Base-by-base conservation (phyloP, 495 filamentous ascomycete species). In the Xylaria flabelliformis region DNA sequence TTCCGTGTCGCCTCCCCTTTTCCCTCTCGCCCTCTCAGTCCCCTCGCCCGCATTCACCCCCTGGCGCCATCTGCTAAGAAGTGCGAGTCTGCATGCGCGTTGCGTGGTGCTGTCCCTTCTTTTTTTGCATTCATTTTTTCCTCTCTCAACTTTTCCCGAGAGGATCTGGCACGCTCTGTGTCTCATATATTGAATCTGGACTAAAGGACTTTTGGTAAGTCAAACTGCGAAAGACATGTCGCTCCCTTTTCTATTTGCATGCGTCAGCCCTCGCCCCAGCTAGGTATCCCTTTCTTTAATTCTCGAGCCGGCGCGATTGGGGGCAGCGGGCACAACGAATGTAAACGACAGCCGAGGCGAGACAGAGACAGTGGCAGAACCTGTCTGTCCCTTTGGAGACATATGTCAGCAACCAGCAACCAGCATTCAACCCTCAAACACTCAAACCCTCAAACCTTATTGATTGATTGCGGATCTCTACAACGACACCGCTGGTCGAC, bases 1-100 rank as follows among this genome's bases (percentile, higher is more conserved):
- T 76, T 74, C 77, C 75, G 75, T 76, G 77, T 75, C 76, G 77
- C 74, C 76, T 77, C 77, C 77, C 74, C 77, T 74, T 66, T 73
- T 67, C 26, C 63, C 75, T 76, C 63, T 44, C 58, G 72, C 56
- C 69, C 74, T 74, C 74, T 72, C 75, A 71, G 72, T 69, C 70
- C 74, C 42, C 63, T 63, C 72, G 34, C 51, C 72, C 65, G 46
- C 59, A 41, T n/a, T 24, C 36, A 64, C 61, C 64, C 70, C 64
- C 56, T 56, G 70, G 51, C 70, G 34, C 62, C 24, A 39, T 67
- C 63, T 59, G 63, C 70, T 72, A 72, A 72, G 69, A 71, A 72
- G 51, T 51, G 26, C 75, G 74, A 74, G 75, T 74, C 67, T 78
- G 74, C 72, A 73, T 72, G 65, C 73, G 74, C 74, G 75, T 71